These are phyloP conservation scores for Botryotinia convoluta DNA, from an alignment of 2,329 filamentous ascomycete species.

Conservation along the genomic window DNA sequence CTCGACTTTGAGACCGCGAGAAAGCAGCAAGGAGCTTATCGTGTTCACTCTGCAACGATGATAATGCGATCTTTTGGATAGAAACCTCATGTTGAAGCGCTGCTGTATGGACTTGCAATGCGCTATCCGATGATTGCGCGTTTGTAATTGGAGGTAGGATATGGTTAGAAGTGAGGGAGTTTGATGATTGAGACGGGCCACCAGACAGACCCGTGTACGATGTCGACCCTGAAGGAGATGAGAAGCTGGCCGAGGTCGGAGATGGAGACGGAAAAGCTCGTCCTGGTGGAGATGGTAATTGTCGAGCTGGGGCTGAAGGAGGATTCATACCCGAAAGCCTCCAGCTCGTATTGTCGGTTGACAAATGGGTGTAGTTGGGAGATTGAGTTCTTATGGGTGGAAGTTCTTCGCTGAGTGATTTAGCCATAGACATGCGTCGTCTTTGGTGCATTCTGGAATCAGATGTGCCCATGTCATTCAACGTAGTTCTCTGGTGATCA, in stretches of 20 bases:
- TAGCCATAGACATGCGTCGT: conserved; percentile 27
- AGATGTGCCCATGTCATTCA: conserved; percentile 21
- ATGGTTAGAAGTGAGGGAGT: conserved; percentile 25
- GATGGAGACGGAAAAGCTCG: conserved; percentile 35
- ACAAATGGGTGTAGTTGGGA: conserved; percentile 21
- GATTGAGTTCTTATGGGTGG: conserved; percentile 29
- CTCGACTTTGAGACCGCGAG: conserved; percentile 49
- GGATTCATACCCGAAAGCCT: conserved; percentile 35
- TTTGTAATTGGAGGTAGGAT: conserved; percentile 31
- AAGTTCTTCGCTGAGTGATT: conserved; percentile 27
- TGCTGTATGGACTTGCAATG: conserved; percentile 35
- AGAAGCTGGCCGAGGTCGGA: conserved; percentile 35
- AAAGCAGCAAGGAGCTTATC: conserved; percentile 51
- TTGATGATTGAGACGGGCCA: conserved; percentile 27
- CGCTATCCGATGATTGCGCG: conserved; percentile 29
- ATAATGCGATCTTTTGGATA: conserved; percentile 50
- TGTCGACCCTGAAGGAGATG: conserved; percentile 31
- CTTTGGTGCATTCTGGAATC: conserved; percentile 29
- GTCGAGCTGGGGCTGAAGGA: conserved; percentile 34
- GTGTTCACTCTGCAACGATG: conserved; percentile 54
- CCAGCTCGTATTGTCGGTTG: conserved; percentile 22
- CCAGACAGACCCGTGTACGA: conserved; percentile 27
- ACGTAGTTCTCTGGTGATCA: conserved; percentile 24
- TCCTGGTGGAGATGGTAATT: conserved; percentile 37
- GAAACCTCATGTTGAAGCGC: conserved; percentile 53